These are phyloP conservation scores for Xerocomus minutiporus DNA, from an alignment of 1,284 basidiomycete genomes.

Conservation along the genomic window DNA sequence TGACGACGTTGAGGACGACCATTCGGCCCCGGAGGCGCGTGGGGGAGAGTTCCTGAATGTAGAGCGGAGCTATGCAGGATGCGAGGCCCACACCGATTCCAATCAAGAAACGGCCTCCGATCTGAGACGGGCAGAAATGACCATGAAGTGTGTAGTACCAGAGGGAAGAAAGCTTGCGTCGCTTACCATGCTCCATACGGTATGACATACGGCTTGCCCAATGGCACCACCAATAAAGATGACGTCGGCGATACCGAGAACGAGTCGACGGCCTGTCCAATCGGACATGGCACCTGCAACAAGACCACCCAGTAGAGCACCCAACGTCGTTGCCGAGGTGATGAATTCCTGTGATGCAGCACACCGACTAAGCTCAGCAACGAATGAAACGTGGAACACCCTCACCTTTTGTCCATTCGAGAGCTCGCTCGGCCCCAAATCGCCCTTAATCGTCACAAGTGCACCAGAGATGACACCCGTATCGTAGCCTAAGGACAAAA, in stretches of 20 bases:
- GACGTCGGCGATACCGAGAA: conserved; percentile 67
- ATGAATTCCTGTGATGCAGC: conserved; percentile 59
- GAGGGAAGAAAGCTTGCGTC: not conserved
- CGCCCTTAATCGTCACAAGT: conserved; percentile 66
- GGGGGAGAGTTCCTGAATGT: conserved; percentile 81
- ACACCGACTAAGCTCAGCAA: not conserved
- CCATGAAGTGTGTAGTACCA: not conserved
- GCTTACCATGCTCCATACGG: conserved; percentile 65
- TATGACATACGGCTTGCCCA: conserved; percentile 60
- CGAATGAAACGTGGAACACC: too few relatives aligned
- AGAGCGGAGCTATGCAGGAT: conserved; percentile 76
- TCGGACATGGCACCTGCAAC: conserved; percentile 69
- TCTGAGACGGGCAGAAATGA: conserved; percentile 33
- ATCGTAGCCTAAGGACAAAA: conserved; percentile 61
- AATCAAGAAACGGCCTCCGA: conserved; percentile 72
- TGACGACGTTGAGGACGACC: conserved; percentile 65
- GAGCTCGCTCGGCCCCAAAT: conserved; percentile 58
- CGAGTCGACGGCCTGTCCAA: conserved; percentile 63
- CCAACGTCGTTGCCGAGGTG: conserved; percentile 76
- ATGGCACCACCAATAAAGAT: conserved; percentile 76
- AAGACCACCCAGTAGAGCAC: conserved; percentile 72
- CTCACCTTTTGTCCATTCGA: conserved; percentile 63
- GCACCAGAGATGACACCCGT: conserved; percentile 78
- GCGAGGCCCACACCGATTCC: conserved; percentile 68
- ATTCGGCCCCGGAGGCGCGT: conserved; percentile 71